phyloP scores from a whole-genome alignment of 2,329 filamentous ascomycete genomes.

The Ramularia collo-cygni region DNA sequence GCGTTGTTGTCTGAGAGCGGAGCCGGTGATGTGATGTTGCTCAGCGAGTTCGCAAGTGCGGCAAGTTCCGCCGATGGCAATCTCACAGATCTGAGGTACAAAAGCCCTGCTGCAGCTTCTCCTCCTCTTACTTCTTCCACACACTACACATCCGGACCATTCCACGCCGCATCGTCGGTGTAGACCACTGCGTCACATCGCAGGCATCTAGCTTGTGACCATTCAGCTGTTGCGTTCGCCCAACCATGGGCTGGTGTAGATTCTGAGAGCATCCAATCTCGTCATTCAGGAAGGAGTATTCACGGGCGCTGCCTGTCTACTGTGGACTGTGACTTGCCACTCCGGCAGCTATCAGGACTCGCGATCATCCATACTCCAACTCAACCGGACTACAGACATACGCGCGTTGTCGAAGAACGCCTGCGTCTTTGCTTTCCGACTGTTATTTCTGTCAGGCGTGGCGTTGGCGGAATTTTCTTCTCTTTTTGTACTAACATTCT shows the following conservation, averaged over 20 bases:
- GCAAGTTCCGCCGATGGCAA: constrained; percentile 2
- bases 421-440: neutral
- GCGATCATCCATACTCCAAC: too few relatives aligned
- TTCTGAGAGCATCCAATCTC: neutral
- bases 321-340: too few relatives aligned
- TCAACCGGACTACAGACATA: too few relatives aligned
- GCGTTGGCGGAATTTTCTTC: constrained; percentile 3
- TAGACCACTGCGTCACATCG: neutral
- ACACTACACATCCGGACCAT: neutral
- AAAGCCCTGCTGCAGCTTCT: neutral
- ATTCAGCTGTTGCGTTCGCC: constrained; percentile 1
- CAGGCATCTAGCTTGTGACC: constrained; percentile 1
- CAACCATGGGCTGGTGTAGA: constrained; percentile 1
- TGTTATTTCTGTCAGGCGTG: too few relatives aligned
- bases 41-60: neutral
- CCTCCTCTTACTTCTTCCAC: constrained; percentile 3
- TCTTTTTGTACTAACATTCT: constrained; percentile 14
- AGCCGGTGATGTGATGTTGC: constrained; percentile 3
- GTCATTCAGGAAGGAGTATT: neutral
- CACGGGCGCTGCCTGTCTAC: too few relatives aligned
- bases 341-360: too few relatives aligned
- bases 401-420: constrained; percentile 2
- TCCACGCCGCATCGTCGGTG: constrained; percentile 1
- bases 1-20: constrained; percentile 6
- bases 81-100: neutral